These are phyloP conservation scores for Comarum palustre DNA, from an alignment of 306 rosid genomes.

Conservation along the genomic window DNA sequence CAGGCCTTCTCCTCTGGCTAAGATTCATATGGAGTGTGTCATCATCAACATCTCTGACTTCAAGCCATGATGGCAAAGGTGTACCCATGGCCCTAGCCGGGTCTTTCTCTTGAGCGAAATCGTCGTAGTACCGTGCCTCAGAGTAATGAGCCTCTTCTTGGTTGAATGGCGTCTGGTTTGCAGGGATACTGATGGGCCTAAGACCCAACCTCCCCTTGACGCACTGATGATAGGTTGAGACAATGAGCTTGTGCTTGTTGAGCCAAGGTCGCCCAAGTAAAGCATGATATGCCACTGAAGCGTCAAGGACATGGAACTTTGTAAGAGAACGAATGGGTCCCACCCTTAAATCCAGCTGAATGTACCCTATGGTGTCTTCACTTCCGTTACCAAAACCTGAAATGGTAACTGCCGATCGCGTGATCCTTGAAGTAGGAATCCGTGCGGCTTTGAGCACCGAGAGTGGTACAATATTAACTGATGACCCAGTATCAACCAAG, in stretches of 20 bases:
- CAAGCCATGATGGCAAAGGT: neutral
- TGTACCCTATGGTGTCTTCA: neutral
- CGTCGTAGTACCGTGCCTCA: neutral
- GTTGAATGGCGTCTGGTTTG: neutral
- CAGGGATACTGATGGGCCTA: neutral
- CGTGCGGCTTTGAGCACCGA: neutral
- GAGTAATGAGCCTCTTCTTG: neutral
- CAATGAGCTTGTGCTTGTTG: neutral
- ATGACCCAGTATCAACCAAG: neutral
- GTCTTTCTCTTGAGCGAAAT: neutral
- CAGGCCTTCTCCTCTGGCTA: no score
- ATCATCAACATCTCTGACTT: neutral
- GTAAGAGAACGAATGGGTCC: neutral
- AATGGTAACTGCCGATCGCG: neutral
- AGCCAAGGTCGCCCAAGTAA: neutral
- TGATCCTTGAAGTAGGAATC: neutral
- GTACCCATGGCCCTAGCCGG: neutral
- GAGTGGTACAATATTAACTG: neutral
- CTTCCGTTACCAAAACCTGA: neutral
- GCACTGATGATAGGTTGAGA: neutral
- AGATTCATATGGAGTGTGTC: neutral
- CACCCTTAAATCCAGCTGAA: neutral
- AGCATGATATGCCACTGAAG: neutral
- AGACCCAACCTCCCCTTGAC: neutral
- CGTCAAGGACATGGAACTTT: neutral